phyloP scores from a whole-genome alignment of 169 alveolate species.

The Plasmodium gonderi region DNA sequence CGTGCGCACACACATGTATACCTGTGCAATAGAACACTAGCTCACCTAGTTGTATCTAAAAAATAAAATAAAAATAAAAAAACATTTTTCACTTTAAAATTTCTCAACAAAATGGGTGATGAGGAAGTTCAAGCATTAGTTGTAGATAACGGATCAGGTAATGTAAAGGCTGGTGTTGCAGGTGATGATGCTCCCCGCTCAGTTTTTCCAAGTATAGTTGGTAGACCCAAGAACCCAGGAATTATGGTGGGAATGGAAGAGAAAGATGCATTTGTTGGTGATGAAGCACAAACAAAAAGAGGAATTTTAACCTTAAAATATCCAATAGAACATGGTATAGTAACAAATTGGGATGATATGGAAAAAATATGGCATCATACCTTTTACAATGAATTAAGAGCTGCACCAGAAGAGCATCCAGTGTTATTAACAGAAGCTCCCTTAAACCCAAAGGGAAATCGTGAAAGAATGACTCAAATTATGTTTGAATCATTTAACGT shows the following conservation, averaged over 20 bases:
- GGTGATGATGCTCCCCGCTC: slow-evolving; percentile 99
- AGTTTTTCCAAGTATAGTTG: slow-evolving; percentile 99
- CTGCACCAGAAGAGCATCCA: slow-evolving; percentile 96
- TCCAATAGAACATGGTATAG: slow-evolving; percentile 99
- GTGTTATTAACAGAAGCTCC: slow-evolving; percentile 99
- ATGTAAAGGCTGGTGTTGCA: slow-evolving; percentile 99
- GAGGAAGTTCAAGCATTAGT: slow-evolving; percentile 93
- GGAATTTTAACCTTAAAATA: slow-evolving; percentile 97
- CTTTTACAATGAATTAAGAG: slow-evolving; percentile 97
- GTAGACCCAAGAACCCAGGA: slow-evolving; percentile 96
- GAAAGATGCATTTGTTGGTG: slow-evolving; percentile 97
- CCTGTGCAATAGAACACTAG: neutral
- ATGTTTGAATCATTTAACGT: slow-evolving; percentile 98
- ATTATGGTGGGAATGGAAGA: slow-evolving; percentile 98
- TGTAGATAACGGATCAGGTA: slow-evolving; percentile 99
- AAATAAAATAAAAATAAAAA: neutral
- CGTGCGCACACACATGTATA: neutral
- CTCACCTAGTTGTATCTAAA: neutral
- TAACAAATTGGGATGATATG: slow-evolving; percentile 99
- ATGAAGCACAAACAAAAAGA: slow-evolving; percentile 98
- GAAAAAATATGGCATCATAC: slow-evolving; percentile 98
- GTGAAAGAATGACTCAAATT: slow-evolving; percentile 98
- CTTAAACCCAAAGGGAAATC: slow-evolving; percentile 95
- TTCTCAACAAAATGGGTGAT: slow-evolving; percentile 59
- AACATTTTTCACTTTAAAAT: neutral